A percentile compares a stretch with the other conserved stretches of the same genome.
phyloP scores from a whole-genome alignment of 2,329 filamentous ascomycete genomes.

The Fusarium sp. region DNA sequence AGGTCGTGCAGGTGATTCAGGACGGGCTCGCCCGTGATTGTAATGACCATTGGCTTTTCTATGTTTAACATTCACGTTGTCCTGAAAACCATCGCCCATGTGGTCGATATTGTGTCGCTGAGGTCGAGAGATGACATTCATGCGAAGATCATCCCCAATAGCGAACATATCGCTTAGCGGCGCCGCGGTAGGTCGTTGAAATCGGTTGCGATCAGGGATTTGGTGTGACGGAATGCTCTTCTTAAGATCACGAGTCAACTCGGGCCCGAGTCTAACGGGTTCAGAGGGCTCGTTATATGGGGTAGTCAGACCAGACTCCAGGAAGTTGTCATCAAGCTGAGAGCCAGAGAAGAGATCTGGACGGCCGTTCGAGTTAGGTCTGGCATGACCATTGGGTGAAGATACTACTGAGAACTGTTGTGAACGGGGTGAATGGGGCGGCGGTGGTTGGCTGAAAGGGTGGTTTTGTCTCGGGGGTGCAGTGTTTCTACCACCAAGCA shows the following conservation, averaged over 20 bases:
- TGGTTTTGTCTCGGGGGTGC: slow-evolving; percentile 44
- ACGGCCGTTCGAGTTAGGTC: slow-evolving; percentile 26
- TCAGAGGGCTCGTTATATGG: slow-evolving; percentile 49
- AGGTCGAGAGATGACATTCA: slow-evolving; percentile 50
- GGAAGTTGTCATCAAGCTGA: slow-evolving; percentile 54
- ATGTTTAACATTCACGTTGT: slow-evolving; percentile 32
- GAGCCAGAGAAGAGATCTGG: slow-evolving; percentile 53
- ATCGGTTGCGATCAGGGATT: slow-evolving; percentile 18
- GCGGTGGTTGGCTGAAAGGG: slow-evolving; percentile 40
- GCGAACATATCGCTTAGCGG: slow-evolving; percentile 37
- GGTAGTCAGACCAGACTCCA: slow-evolving; percentile 54
- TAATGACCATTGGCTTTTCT: slow-evolving; percentile 32
- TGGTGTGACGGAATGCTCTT: slow-evolving; percentile 35
- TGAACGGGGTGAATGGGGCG: slow-evolving; percentile 19
- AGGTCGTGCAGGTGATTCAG: slow-evolving; percentile 41
- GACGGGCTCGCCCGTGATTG: slow-evolving; percentile 32
- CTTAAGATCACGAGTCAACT: slow-evolving; percentile 42
- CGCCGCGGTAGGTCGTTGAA: slow-evolving; percentile 19
- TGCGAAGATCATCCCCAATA: slow-evolving; percentile 52
- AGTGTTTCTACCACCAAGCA: slow-evolving; percentile 50
- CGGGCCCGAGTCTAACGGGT: slow-evolving; percentile 37
- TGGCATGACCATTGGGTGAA: slow-evolving; percentile 37
- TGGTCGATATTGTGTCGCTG: slow-evolving; percentile 43
- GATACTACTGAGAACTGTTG: slow-evolving; percentile 33
- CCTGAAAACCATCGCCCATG: slow-evolving; percentile 51